A percentile compares a stretch with the other conserved stretches of the same genome.
Evolutionary conservation across 2,329 filamentous ascomycete species (phyloP).

Genomic region (Talaromyces verruculosus): DNA sequence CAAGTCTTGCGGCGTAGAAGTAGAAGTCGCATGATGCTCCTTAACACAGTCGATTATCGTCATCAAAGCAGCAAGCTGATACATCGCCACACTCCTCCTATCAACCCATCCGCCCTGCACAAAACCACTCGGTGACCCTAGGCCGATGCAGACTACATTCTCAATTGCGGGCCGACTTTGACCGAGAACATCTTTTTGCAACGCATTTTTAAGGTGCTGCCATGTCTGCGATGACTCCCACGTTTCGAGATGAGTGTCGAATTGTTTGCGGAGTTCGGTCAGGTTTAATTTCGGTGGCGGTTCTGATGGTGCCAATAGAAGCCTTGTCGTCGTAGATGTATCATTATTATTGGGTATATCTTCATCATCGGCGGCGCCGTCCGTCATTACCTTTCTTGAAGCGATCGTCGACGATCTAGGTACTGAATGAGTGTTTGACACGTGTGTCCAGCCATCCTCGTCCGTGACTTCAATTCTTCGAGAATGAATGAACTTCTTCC

Average conservation of each 20-base stretch:
- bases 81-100: conserved; percentile 41
- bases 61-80: conserved; percentile 42
- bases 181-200: conserved; percentile 6
- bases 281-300: conserved; percentile 36
- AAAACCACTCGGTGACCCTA: conserved; percentile 45
- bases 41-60: conserved; percentile 28
- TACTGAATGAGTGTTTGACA: conserved; percentile 32
- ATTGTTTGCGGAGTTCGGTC: conserved; percentile 34
- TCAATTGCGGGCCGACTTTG: conserved; percentile 24
- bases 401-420: conserved; percentile 4
- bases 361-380: conserved; percentile 15
- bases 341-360: neutral
- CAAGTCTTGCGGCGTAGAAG: neutral
- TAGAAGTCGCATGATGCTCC: neutral
- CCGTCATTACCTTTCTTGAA: conserved; percentile 14
- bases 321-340: neutral
- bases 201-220: conserved; percentile 33
- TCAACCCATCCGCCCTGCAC: conserved; percentile 46
- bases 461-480: conserved; percentile 43
- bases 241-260: conserved; percentile 26
- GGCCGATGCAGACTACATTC: conserved; percentile 41
- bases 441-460: conserved; percentile 46
- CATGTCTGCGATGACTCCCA: conserved; percentile 20
- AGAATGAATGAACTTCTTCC: conserved; percentile 22
- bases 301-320: conserved; percentile 36